Percentiles rank a stretch among this genome's conserved stretches.
These are phyloP conservation scores for Friedmanniomyces endolithicus DNA, from an alignment of 495 filamentous ascomycete species.

Conservation along the genomic window DNA sequence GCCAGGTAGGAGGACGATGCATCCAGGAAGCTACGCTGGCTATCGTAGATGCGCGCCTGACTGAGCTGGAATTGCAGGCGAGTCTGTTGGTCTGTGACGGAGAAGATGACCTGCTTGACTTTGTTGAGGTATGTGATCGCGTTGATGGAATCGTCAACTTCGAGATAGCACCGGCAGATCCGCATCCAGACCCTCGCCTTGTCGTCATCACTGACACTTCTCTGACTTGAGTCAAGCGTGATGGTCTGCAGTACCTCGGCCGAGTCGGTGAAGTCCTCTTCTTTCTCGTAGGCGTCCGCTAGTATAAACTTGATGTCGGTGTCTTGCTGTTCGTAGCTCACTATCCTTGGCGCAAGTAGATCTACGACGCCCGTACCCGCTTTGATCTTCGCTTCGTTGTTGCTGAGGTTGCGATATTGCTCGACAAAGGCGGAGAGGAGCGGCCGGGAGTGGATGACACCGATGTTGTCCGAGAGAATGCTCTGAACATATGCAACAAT, in stretches of 20 bases:
- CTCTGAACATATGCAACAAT: slow-evolving; percentile 57
- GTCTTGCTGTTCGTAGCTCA: slow-evolving; percentile 78
- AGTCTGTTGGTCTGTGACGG: slow-evolving; percentile 54
- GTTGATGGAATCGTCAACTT: slow-evolving; percentile 78
- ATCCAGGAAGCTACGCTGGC: slow-evolving; percentile 80
- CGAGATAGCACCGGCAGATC: slow-evolving; percentile 86
- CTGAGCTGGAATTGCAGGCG: slow-evolving; percentile 78
- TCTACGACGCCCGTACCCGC: slow-evolving; percentile 57
- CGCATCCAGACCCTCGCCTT: slow-evolving; percentile 79
- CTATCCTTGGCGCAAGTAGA: slow-evolving; percentile 49
- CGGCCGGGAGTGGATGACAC: slow-evolving; percentile 61
- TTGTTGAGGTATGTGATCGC: slow-evolving; percentile 84
- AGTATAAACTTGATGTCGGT: slow-evolving; percentile 64
- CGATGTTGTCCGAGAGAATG: slow-evolving; percentile 53
- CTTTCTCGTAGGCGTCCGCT: slow-evolving; percentile 67
- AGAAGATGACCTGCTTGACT: slow-evolving; percentile 80
- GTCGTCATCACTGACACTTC: slow-evolving; percentile 62
- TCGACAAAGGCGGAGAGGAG: slow-evolving; percentile 57
- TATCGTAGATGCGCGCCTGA: slow-evolving; percentile 85
- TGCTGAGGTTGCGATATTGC: slow-evolving; percentile 42
- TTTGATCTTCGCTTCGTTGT: slow-evolving; percentile 50
- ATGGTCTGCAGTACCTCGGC: slow-evolving; percentile 72
- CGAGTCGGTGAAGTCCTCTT: slow-evolving; percentile 68
- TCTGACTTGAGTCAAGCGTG: slow-evolving; percentile 75
- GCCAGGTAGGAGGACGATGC: slow-evolving; percentile 77